Conservation (phyloP, 192 early-diverging fungal species). For the Martensiomyces pterosporus region DNA sequence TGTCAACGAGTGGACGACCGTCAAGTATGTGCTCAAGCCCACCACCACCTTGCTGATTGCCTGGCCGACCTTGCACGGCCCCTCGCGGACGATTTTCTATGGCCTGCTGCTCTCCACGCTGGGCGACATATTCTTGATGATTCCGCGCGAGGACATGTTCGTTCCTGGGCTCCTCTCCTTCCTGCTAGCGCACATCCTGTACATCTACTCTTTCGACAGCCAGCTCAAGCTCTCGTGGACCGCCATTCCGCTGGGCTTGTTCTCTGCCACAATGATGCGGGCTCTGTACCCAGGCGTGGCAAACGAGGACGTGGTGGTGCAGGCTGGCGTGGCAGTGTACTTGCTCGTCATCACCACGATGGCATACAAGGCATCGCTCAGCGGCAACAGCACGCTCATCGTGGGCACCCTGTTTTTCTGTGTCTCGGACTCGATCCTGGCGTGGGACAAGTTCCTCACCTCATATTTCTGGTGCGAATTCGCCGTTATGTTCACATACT, state of each 20-base stretch:
- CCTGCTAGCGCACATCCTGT: slow-evolving; percentile 33
- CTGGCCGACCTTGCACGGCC: slow-evolving; percentile 5
- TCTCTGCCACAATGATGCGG: slow-evolving; percentile 20
- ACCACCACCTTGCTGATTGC: slow-evolving; percentile 33
- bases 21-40: slow-evolving; percentile 42
- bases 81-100: slow-evolving; percentile 6
- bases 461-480: slow-evolving; percentile 30
- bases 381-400: slow-evolving; percentile 12
- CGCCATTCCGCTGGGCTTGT: slow-evolving; percentile 13
- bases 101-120: slow-evolving; percentile 31
- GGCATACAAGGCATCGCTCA: slow-evolving; percentile 36
- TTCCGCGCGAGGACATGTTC: slow-evolving; percentile 32
- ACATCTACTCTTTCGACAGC: slow-evolving; percentile 13
- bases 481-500: slow-evolving; percentile 41
- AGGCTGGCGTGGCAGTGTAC: slow-evolving; percentile 33
- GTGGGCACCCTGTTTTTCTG: slow-evolving; percentile 36
- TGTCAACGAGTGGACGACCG: slow-evolving; percentile 5
- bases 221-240: slow-evolving; percentile 16
- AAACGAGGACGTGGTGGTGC: slow-evolving; percentile 22
- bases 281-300: slow-evolving; percentile 17
- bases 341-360: slow-evolving; percentile 24
- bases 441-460: slow-evolving; percentile 33
- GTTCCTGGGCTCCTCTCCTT: slow-evolving; percentile 37
- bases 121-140: slow-evolving; percentile 35
- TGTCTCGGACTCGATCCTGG: slow-evolving; percentile 42